Percentiles rank a stretch among this genome's conserved stretches.
Evolutionary conservation across 805 yeast genomes (phyloP).

Genomic region (Spathaspora gorwiae): DNA sequence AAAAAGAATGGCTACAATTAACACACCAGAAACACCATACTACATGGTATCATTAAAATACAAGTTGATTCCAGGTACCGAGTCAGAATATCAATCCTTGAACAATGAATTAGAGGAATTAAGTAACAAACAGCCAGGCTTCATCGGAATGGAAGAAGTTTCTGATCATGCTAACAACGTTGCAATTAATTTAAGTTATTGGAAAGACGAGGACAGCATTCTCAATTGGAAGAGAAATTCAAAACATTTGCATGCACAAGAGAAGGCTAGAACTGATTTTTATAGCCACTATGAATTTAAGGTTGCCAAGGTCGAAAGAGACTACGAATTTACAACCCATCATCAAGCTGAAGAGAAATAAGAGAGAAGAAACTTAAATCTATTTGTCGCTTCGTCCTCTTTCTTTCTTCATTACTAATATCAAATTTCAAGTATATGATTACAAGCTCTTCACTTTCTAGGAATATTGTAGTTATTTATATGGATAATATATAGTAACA

Average conservation of each 20-base stretch:
- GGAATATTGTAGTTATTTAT: too few species aligned
- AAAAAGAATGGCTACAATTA: background rate
- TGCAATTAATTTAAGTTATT: slow-evolving; percentile 15
- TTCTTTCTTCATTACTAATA: too few species aligned
- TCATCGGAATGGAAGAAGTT: slow-evolving; percentile 13
- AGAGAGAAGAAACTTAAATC: too few species aligned
- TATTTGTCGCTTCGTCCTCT: too few species aligned
- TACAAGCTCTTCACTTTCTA: too few species aligned
- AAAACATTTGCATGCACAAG: slow-evolving; percentile 13
- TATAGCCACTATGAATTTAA: slow-evolving; percentile 9
- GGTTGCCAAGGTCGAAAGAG: slow-evolving; percentile 12
- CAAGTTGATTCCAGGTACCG: slow-evolving; percentile 1
- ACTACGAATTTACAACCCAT: slow-evolving; percentile 2
- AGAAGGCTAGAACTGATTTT: slow-evolving; percentile 7
- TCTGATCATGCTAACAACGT: slow-evolving; percentile 6
- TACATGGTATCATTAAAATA: slow-evolving; percentile 14
- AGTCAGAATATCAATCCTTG: slow-evolving; percentile 5
- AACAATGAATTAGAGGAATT: slow-evolving; percentile 9
- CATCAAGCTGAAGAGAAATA: too few species aligned
- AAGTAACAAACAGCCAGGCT: slow-evolving; percentile 11
- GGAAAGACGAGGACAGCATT: slow-evolving; percentile 11
- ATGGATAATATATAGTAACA: too few species aligned
- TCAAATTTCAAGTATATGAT: too few species aligned
- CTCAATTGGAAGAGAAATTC: slow-evolving; percentile 11
- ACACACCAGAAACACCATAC: slow-evolving; percentile 12